Base-by-base conservation (phyloP, 2,329 filamentous ascomycete species). In the Pseudogymnoascus sp. region DNA sequence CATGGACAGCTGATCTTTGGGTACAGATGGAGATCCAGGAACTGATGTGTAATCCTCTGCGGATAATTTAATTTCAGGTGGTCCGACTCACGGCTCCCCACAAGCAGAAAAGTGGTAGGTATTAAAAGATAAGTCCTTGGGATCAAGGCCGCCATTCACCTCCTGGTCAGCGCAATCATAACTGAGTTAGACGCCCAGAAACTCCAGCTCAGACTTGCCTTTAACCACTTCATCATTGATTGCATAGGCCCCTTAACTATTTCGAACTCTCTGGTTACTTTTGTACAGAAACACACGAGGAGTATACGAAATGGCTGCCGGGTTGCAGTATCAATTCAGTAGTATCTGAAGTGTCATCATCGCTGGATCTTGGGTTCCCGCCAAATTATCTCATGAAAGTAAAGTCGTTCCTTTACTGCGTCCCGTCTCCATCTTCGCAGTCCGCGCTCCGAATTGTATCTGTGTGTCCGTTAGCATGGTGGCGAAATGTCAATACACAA, bases 381-480 rank as follows among this genome's bases (percentile, higher is more conserved):
- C 35, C 62, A 28, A 18, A 62, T 38, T 11, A 65, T 38, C 21
- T 80, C 69, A 81, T 14, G 77, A 75, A 65, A 87, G 79, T 5
- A 83, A 69, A 56, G 85, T 82, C 3, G 89, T 91, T 0, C 89
- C 89, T 70, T 88, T 91, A 11, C 82, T 82, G 70, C 79, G 84
- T 4, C 84, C 82, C 63, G 78, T 83, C 71, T 91, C 87, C 86
- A 93, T 92, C 77, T 92, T 94, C 12, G 90, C 90, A 3, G 90
- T 92, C 68, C 89, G 80, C 2, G 90, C 85, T 12, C 90, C 90
- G 71, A 94, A 94, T 75, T 94, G 90, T 64, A 92, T 92, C 85
- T 88, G 66, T 63, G 50, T 56, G 21, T 7, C 18, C 63, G 59
- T 69, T 21, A 69, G 70, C 66, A 67, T 65, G 64, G 37, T 65